Evolutionary conservation across 2,329 filamentous ascomycete species (phyloP).

Genomic region (Xylaria arbuscula): DNA sequence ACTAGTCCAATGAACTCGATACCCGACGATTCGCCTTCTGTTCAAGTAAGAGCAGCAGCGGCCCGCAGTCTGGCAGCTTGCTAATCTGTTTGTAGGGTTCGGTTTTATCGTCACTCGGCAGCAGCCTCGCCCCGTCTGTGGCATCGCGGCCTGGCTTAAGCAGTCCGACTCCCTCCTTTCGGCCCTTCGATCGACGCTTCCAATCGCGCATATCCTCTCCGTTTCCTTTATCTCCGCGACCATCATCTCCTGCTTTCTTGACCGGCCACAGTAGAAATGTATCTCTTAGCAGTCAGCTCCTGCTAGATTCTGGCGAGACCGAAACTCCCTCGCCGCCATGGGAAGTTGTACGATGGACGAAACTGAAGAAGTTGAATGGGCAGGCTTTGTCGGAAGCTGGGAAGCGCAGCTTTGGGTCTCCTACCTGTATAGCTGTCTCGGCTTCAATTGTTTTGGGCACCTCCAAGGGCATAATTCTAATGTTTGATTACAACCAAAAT

Average conservation of each 20-base stretch:
- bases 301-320: conserved; percentile 70
- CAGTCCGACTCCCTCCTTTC: conserved; percentile 83
- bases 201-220: conserved; percentile 83
- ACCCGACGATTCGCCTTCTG: conserved; percentile 85
- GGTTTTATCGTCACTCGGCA: conserved; percentile 73
- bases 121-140: conserved; percentile 76
- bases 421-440: conserved; percentile 89
- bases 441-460: conserved; percentile 91
- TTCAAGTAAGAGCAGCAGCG: conserved; percentile 68
- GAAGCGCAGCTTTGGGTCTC: conserved; percentile 89
- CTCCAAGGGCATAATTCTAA: conserved; percentile 90
- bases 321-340: conserved; percentile 85
- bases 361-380: conserved; percentile 85
- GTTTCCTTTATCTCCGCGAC: conserved; percentile 69
- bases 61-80: conserved; percentile 18
- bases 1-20: conserved; percentile 78
- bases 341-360: conserved; percentile 98
- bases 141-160: conserved; percentile 72
- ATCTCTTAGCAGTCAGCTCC: conserved; percentile 78
- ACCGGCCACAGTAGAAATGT: conserved; percentile 82
- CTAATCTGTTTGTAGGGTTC: conserved; percentile 62
- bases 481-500: conserved; percentile 98
- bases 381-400: conserved; percentile 94
- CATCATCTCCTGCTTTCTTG: conserved; percentile 81
- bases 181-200: conserved; percentile 95